phyloP scores from a whole-genome alignment of 176 grass and related monocot genomes.

The Tillandsia leiboldiana region DNA sequence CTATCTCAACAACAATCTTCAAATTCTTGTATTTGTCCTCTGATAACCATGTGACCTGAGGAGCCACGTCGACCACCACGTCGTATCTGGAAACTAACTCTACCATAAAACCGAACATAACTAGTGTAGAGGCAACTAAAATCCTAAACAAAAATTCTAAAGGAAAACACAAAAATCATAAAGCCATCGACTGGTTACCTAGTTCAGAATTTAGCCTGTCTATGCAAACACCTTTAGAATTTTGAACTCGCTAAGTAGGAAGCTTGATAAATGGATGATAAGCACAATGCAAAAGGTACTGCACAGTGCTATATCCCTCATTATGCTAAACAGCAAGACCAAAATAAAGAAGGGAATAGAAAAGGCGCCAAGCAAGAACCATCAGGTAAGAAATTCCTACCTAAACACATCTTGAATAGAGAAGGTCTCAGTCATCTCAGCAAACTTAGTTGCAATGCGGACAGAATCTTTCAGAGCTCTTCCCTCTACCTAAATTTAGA shows the following conservation, averaged over 20 bases:
- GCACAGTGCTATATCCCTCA: no score
- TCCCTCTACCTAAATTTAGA: slow-evolving; percentile 55
- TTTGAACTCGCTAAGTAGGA: no score
- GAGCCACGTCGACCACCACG: slow-evolving; percentile 62
- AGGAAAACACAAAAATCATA: neutral
- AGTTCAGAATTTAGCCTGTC: no score
- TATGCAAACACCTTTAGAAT: no score
- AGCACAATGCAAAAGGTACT: no score
- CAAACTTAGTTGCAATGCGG: slow-evolving; percentile 59
- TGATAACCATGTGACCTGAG: slow-evolving; percentile 65
- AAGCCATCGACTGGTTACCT: neutral
- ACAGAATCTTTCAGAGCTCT: slow-evolving; percentile 93
- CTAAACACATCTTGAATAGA: slow-evolving; percentile 60
- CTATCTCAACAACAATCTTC: slow-evolving; percentile 93
- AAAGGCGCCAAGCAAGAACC: neutral
- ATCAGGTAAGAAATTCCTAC: slow-evolving; percentile 28
- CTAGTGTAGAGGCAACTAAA: neutral
- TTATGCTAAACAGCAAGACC: no score
- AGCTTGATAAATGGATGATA: no score
- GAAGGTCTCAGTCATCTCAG: slow-evolving; percentile 63
- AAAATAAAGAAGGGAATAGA: slow-evolving; percentile 13
- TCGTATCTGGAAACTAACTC: slow-evolving; percentile 55
- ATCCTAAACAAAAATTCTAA: neutral
- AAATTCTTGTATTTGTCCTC: slow-evolving; percentile 84
- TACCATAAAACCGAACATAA: slow-evolving; percentile 14